Percentiles rank a stretch among this genome's conserved stretches.
Evolutionary conservation across 2,329 filamentous ascomycete species (phyloP).

Genomic region (Macrophomina pseudophaseolina): DNA sequence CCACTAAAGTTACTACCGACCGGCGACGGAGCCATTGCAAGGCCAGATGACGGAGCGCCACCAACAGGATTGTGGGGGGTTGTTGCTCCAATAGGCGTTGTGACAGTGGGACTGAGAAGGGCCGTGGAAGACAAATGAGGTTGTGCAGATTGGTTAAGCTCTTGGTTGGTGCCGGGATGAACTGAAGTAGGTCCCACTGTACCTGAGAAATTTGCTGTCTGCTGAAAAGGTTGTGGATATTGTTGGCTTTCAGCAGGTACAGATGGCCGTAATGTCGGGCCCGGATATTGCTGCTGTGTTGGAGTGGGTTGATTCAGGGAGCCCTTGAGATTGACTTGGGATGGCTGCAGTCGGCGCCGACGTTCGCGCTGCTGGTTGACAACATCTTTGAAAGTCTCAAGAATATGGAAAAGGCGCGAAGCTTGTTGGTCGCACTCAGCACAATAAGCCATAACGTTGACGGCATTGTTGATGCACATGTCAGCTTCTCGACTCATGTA

Average conservation of each 20-base stretch:
- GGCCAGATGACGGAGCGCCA: slow-evolving; percentile 17
- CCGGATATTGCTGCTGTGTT: slow-evolving; percentile 12
- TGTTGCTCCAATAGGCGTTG: slow-evolving; percentile 31
- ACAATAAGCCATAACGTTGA: slow-evolving; percentile 49
- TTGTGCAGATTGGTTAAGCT: slow-evolving; percentile 1
- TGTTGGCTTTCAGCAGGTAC: background rate
- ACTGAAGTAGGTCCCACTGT: slow-evolving; percentile 26
- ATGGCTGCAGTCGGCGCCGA: slow-evolving; percentile 35
- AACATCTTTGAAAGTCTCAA: slow-evolving; percentile 46
- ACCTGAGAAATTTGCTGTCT: background rate
- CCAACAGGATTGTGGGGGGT: background rate
- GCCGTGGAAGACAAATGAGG: background rate
- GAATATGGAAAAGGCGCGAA: slow-evolving; percentile 44
- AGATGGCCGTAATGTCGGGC: slow-evolving; percentile 9
- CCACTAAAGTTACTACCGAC: slow-evolving; percentile 6
- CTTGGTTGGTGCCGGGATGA: background rate
- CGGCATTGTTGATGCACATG: slow-evolving; percentile 44
- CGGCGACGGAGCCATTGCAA: slow-evolving; percentile 32
- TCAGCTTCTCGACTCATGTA: slow-evolving; percentile 42
- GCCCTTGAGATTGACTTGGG: background rate
- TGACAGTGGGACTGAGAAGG: slow-evolving; percentile 34
- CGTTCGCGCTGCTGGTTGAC: slow-evolving; percentile 38
- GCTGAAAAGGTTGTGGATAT: background rate
- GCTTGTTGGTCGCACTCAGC: slow-evolving; percentile 48
- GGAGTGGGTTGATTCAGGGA: slow-evolving; percentile 29